Evolutionary conservation across 75 land plant genomes (phyloP).

Genomic region (Pinus taeda): DNA sequence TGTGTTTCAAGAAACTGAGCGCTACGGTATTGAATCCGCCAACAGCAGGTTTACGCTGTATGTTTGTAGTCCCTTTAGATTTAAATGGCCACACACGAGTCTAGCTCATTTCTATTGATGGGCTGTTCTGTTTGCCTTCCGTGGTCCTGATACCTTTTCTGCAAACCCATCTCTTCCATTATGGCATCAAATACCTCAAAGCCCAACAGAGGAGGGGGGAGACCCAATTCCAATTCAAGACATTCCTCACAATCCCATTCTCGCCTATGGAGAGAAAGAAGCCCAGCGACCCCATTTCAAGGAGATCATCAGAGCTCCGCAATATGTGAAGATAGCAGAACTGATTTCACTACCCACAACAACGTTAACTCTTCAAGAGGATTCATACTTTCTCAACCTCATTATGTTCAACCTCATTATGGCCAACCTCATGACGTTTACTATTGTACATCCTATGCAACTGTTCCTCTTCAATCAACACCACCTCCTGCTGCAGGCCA

Average conservation of each 20-base stretch:
- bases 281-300: too few species aligned
- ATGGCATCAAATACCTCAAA: slow-evolving; percentile 8
- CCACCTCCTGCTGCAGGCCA: slow-evolving; percentile 8
- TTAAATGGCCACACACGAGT: neutral
- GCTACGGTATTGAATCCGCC: neutral
- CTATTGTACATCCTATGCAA: slow-evolving; percentile 10
- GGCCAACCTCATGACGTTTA: neutral
- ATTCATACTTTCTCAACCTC: neutral
- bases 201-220: slow-evolving; percentile 8
- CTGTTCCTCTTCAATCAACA: neutral
- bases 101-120: neutral
- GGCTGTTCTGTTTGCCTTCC: neutral
- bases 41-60: neutral
- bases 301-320: neutral
- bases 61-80: neutral
- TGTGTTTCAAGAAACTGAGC: neutral
- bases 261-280: slow-evolving; percentile 1
- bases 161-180: neutral
- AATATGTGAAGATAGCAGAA: neutral
- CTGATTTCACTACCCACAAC: neutral
- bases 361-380: neutral
- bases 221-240: slow-evolving; percentile 7
- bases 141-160: neutral
- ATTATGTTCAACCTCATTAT: slow-evolving; percentile 8
- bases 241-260: neutral